Conservation (phyloP, 768 basidiomycete species). For the Kwoniella newhampshirensis region DNA sequence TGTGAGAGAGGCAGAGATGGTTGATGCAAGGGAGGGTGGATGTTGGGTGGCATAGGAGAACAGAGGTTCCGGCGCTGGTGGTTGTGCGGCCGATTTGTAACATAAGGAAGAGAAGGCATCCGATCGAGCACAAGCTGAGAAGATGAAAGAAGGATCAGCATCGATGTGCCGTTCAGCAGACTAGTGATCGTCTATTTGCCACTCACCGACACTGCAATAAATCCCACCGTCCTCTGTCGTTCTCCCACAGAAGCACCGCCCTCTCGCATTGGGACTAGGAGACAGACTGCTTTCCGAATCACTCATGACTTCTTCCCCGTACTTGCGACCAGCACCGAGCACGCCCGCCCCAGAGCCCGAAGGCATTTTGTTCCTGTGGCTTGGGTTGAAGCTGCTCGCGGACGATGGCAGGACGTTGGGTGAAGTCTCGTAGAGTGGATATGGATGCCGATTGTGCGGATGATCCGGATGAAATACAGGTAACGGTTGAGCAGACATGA, state of each 20-base stretch:
- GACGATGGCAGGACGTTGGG: conserved; percentile 1
- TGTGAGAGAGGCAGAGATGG: conserved; percentile 19
- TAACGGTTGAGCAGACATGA: conserved; percentile 4
- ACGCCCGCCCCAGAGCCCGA: not conserved
- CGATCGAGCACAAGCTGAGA: conserved; percentile 44
- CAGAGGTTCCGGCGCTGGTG: not conserved
- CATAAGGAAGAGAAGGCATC: conserved; percentile 51
- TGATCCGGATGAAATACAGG: conserved; percentile 41
- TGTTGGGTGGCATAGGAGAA: conserved; percentile 7
- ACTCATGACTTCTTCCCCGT: conserved; percentile 23
- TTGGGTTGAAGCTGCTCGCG: too few relatives aligned
- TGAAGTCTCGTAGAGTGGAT: conserved; percentile 13
- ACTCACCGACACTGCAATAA: conserved; percentile 48
- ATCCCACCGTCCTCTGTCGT: conserved; percentile 39
- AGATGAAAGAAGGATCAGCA: not conserved
- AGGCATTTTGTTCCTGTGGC: too few relatives aligned
- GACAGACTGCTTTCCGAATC: conserved; percentile 34
- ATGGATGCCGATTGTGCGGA: conserved; percentile 31
- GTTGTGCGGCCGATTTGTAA: conserved; percentile 35
- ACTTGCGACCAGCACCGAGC: conserved; percentile 1
- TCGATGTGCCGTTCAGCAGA: not conserved
- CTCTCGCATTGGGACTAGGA: conserved; percentile 11
- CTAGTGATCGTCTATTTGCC: not conserved
- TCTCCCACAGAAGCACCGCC: conserved; percentile 43
- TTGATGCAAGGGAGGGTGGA: conserved; percentile 10